Conservation (phyloP, 23 red algal species). For the Gracilaria domingensis region DNA sequence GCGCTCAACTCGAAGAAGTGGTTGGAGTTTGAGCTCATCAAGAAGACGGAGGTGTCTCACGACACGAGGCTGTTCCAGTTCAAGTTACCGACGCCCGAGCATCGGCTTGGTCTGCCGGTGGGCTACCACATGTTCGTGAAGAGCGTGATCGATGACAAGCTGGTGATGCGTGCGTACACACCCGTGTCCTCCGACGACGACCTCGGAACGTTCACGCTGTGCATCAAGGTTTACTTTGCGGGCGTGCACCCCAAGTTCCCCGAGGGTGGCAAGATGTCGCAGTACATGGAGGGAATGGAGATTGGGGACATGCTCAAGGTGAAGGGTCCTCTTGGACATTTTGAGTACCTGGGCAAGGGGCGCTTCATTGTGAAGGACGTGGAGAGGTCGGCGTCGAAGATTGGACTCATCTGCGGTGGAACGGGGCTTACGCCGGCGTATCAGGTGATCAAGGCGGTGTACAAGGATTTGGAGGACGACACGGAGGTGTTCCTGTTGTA, state of each 20-base stretch:
- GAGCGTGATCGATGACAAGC: conserved; percentile 76
- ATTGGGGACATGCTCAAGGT: conserved; percentile 93
- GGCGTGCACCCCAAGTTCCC: conserved; percentile 90
- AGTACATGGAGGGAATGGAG: conserved; percentile 89
- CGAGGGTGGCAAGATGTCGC: conserved; percentile 90
- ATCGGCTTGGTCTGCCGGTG: conserved; percentile 81
- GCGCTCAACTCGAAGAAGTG: conserved; percentile 87
- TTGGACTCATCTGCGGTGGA: conserved; percentile 92
- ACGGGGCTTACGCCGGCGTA: conserved; percentile 94
- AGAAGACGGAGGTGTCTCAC: conserved; percentile 73
- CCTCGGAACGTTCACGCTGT: conserved; percentile 82
- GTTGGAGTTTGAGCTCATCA: conserved; percentile 74
- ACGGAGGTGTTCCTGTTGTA: conserved; percentile 94
- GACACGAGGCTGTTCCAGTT: conserved; percentile 92
- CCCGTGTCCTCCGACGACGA: conserved; percentile 83
- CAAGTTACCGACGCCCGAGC: conserved; percentile 68
- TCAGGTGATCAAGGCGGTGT: conserved; percentile 94
- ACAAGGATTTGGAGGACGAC: conserved; percentile 70
- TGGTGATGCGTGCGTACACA: conserved; percentile 97
- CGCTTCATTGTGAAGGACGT: conserved; percentile 68
- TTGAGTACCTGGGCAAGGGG: conserved; percentile 84
- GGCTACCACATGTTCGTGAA: conserved; percentile 94
- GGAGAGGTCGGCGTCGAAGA: conserved; percentile 51
- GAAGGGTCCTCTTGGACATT: conserved; percentile 95
- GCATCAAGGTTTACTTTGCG: conserved; percentile 95